Evolutionary conservation across 306 rosid species (phyloP), one percentile per base, ranked within the genome.

Genomic region (Crataegus laevigata): DNA sequence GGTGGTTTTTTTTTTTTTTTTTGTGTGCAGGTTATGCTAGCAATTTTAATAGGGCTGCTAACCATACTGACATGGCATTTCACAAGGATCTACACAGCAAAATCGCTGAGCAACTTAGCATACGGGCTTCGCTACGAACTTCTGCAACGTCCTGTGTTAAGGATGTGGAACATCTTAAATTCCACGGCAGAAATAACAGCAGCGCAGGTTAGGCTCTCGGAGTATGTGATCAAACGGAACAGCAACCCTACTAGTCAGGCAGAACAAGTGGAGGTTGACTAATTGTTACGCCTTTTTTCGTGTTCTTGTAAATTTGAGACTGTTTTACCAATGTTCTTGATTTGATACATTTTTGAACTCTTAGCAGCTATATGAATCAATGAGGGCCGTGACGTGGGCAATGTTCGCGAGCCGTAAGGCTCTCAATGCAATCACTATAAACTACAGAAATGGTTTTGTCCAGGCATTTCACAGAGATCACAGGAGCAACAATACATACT

Each of bases 41-140:
- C 98, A 6, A 96, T 96, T 82, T 79, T 96, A 86, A 96, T 96
- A 50, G 99, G 99, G 71, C 79, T 96, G 32, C 83, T 96, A 34
- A 96, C 99, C 24, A 90, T 96, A 79, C 80, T 96, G 71, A 96
- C 99, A 36, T 96, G 99, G 99, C 99, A 96, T 83, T 90, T 96
- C 79, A 96, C 99, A 3, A 92, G 87, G 89, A 87, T 85, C 79
- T 96, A 96, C 83, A 96, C 99, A 1, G 78, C 89, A 51, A 87
- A 89, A 78, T 96, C 99, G 19, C 84, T 96, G 3, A 82, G 79
- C 73, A 87, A 84, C 86, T 86, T 96, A 85, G 99, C 99, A 3
- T 96, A 92, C 77, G 98, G 91, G 61, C 88, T 96, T 57, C 97
- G 99, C 11, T 87, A 90, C 15, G 99, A 96, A 77, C 91, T 96